A percentile compares a stretch with the other conserved stretches of the same genome.
These are phyloP conservation scores for Phialemonium atrogriseum DNA, from an alignment of 2,329 filamentous ascomycete genomes.

Conservation along the genomic window DNA sequence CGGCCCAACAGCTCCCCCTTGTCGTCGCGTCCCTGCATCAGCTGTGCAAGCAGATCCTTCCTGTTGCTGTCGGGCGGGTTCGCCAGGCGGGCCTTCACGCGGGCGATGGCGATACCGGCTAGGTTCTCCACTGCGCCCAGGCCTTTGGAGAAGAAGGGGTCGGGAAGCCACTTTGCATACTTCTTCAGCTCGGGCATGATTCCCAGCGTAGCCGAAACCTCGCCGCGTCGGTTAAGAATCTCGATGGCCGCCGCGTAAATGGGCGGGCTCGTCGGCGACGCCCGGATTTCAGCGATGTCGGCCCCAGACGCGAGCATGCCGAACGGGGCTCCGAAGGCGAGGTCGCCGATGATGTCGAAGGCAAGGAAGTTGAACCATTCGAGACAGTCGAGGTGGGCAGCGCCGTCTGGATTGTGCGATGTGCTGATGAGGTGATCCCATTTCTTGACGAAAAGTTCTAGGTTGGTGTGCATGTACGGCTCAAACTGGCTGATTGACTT, in stretches of 20 bases:
- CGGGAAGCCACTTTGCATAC: constrained; percentile 71
- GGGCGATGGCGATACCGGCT: constrained; percentile 78
- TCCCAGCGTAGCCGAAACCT: constrained; percentile 75
- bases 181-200: constrained; percentile 67
- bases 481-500: constrained; percentile 81
- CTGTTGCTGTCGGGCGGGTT: constrained; percentile 58
- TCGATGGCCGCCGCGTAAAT: constrained; percentile 73
- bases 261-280: constrained; percentile 49
- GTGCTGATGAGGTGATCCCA: constrained; percentile 56
- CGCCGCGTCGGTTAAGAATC: constrained; percentile 79
- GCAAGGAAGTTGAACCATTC: constrained; percentile 70
- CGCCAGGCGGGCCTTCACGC: constrained; percentile 66
- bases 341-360: constrained; percentile 43
- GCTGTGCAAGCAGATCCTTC: constrained; percentile 69
- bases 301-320: constrained; percentile 73
- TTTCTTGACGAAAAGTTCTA: constrained; percentile 63
- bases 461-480: constrained; percentile 76
- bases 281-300: constrained; percentile 67
- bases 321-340: constrained; percentile 70
- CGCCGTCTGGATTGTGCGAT: constrained; percentile 36
- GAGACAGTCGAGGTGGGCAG: constrained; percentile 62
- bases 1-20: constrained; percentile 67
- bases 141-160: constrained; percentile 72
- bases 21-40: constrained; percentile 82
- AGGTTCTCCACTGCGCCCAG: constrained; percentile 69